phyloP scores from a whole-genome alignment of 1,284 basidiomycete genomes.

The Trichosporon ovoides region DNA sequence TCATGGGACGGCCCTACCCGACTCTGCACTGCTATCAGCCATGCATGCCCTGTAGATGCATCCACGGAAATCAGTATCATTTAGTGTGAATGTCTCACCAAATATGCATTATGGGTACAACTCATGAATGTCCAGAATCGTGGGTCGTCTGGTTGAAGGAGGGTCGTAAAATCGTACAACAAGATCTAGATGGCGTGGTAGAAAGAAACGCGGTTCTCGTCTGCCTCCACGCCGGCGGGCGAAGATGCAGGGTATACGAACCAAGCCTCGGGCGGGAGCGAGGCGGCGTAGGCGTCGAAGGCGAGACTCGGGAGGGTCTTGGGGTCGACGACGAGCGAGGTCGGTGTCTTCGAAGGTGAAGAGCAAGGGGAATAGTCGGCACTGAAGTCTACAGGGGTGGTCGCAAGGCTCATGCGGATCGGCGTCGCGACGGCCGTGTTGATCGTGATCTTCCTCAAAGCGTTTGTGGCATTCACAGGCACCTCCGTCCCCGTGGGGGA shows the following conservation, averaged over 20 bases:
- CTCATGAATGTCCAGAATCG: background rate
- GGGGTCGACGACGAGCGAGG: too few species aligned
- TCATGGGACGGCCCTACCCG: too few species aligned
- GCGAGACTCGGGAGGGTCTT: background rate
- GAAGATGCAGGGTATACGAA: background rate
- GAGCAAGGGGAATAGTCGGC: background rate
- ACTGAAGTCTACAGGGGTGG: background rate
- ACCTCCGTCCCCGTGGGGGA: background rate
- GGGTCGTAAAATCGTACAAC: background rate
- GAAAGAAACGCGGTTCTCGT: background rate
- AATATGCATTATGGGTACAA: background rate
- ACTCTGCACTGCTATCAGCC: too few species aligned
- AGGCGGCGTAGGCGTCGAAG: background rate
- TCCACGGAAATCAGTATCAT: background rate
- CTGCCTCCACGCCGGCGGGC: background rate
- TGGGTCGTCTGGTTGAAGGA: background rate
- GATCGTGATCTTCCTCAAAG: conserved; percentile 2
- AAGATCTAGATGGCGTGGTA: conserved; percentile 3
- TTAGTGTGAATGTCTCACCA: background rate
- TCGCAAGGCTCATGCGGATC: background rate
- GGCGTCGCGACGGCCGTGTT: background rate
- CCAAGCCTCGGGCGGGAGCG: background rate
- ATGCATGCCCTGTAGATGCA: too few species aligned
- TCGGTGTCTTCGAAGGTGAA: background rate
- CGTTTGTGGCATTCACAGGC: background rate